Percentiles rank a stretch among this genome's conserved stretches.
These are phyloP conservation scores for Heritiera littoralis DNA, from an alignment of 345 rosid genomes.

Conservation along the genomic window DNA sequence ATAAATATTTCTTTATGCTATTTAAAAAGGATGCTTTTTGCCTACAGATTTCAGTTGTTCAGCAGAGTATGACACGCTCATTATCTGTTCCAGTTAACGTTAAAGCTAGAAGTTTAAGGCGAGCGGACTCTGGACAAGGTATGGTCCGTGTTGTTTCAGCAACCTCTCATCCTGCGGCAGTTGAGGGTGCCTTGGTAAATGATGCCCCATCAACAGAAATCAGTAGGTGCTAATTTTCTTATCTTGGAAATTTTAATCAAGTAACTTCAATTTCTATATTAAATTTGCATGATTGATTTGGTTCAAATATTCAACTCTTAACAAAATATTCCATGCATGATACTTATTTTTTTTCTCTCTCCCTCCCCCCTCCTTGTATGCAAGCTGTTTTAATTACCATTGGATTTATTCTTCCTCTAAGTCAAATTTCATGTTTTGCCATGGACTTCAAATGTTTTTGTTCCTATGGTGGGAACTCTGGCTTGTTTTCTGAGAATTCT, in stretches of 20 bases:
- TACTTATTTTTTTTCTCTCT: neutral
- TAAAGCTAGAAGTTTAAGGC: conserved; percentile 44
- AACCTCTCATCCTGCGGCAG: conserved; percentile 33
- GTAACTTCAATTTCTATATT: neutral
- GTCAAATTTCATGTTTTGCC: conserved; percentile 9
- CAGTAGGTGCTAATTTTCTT: conserved; percentile 31
- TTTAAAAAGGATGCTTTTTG: conserved; percentile 6
- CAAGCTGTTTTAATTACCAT: neutral
- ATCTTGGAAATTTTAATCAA: neutral
- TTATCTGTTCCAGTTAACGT: conserved; percentile 54
- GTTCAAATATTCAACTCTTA: neutral
- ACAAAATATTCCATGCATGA: neutral
- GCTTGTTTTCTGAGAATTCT: neutral
- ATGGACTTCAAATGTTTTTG: neutral
- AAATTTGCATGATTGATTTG: neutral
- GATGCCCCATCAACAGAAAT: conserved; percentile 30
- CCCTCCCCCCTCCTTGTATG: too few species aligned
- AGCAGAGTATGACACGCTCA: conserved; percentile 45
- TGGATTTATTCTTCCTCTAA: conserved; percentile 1
- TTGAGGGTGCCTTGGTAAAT: conserved; percentile 28
- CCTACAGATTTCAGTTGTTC: conserved; percentile 37
- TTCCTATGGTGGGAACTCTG: neutral
- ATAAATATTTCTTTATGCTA: neutral
- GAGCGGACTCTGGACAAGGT: conserved; percentile 47
- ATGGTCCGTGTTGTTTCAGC: conserved; percentile 51